Evolutionary conservation across 768 basidiomycete species (phyloP).

Genomic region (Leccinum longicurvipes): DNA sequence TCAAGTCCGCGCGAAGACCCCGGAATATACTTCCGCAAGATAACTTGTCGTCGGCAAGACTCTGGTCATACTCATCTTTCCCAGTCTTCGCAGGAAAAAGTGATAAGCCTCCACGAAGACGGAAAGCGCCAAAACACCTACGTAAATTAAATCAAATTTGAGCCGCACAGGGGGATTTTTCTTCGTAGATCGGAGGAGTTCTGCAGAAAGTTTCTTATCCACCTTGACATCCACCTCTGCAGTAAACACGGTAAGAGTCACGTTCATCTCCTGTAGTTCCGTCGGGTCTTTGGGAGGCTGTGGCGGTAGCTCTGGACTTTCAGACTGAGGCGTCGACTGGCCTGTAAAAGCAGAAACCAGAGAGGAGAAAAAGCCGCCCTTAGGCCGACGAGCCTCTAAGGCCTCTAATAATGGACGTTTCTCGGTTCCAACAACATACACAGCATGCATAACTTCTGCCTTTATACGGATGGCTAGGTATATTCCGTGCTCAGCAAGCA

Average conservation of each 20-base stretch:
- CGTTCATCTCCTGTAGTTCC: slow-evolving; percentile 21
- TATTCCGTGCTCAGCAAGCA: neutral
- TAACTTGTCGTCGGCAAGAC: slow-evolving; percentile 60
- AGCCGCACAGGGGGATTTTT: slow-evolving; percentile 82
- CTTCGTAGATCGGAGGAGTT: slow-evolving; percentile 89
- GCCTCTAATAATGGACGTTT: slow-evolving; percentile 43
- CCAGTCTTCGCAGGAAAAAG: slow-evolving; percentile 53
- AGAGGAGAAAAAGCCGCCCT: slow-evolving; percentile 46
- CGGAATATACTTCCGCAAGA: slow-evolving; percentile 81
- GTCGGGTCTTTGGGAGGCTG: slow-evolving; percentile 23
- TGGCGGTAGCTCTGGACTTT: slow-evolving; percentile 5
- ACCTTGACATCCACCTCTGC: slow-evolving; percentile 55
- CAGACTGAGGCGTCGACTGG: slow-evolving; percentile 12
- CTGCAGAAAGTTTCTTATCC: slow-evolving; percentile 61
- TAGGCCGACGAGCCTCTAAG: slow-evolving; percentile 29
- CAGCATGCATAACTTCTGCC: slow-evolving; percentile 12
- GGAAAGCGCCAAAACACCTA: neutral
- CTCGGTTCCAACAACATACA: slow-evolving; percentile 6
- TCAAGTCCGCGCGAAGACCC: slow-evolving; percentile 81
- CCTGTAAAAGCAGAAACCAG: slow-evolving; percentile 27
- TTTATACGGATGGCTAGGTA: slow-evolving; percentile 39
- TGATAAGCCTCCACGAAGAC: slow-evolving; percentile 1
- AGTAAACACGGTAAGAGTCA: slow-evolving; percentile 33
- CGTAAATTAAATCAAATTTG: slow-evolving; percentile 80
- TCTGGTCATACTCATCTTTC: slow-evolving; percentile 76